Evolutionary conservation across 2,329 filamentous ascomycete species (phyloP), one percentile per base, ranked within the genome.

Genomic region (Fusarium buxicola): DNA sequence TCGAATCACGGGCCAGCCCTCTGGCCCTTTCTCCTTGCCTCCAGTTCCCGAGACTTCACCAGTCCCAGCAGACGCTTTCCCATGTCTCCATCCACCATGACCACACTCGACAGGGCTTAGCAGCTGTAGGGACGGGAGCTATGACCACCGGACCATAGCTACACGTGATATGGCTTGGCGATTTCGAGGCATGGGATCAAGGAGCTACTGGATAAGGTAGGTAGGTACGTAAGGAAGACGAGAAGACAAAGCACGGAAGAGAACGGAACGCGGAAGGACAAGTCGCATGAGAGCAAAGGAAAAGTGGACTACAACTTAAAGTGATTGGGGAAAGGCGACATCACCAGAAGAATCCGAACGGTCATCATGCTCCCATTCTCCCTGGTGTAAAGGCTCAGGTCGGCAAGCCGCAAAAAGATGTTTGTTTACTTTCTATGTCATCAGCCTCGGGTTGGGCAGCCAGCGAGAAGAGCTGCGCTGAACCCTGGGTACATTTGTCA

Each of bases 21-120:
- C 47, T 55, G 47, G 31, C 46, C 24, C 31, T 57, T 49, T 38
- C 44, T 45, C 51, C 38, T 65, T 40, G 25, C 30, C 38, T 39
- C 35, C 24, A 44, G 16, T 30, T 35, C 50, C 53, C 40, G 55
- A 16, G 48, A 50, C 52, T 46, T 65, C 52, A 34, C 47, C 40
- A 55, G 49, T 50, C 61, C 36, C 36, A 46, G 55, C 27, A 40
- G 40, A 18, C 35, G 55, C 57, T 56, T 51, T 35, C 46, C 30
- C 47, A 56, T 44, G 60, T 55, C 62, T 45, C 61, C 28, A 47
- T 51, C 48, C 55, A 48, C 41, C 32, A 44, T 25, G 30, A 35
- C 6, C 21, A 21, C 50, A 48, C 64, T 61, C 50, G 58, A 69
- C 63, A 68, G 60, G 67, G 71, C 62, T 71, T 73, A 71, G 67